Conservation (phyloP, 352 stramenopile species). For the Peronosclerospora sorghi region DNA sequence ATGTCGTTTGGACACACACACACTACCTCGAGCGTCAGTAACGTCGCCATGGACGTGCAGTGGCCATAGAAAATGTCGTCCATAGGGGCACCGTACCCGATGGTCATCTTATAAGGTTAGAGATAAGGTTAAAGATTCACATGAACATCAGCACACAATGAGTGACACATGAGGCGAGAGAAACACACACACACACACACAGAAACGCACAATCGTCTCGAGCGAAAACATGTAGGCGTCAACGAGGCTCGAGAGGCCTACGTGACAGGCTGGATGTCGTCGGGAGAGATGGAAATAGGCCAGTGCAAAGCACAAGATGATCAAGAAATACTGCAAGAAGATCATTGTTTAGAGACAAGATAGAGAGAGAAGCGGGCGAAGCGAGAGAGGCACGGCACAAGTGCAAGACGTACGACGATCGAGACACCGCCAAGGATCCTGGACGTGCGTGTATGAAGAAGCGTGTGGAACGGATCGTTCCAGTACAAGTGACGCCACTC, state of each 20-base stretch:
- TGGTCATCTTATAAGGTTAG: conserved; percentile 84
- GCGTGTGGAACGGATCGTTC: conserved; percentile 78
- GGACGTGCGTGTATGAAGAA: conserved; percentile 80
- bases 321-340: conserved; percentile 53
- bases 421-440: conserved; percentile 75
- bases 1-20: too few relatives aligned
- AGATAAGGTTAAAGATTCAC: too few relatives aligned
- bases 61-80: conserved; percentile 84
- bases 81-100: conserved; percentile 76
- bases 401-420: conserved; percentile 32
- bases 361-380: too few relatives aligned
- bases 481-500: conserved; percentile 80
- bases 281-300: conserved; percentile 61
- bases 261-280: conserved; percentile 50
- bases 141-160: too few relatives aligned
- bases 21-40: conserved; percentile 58
- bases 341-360: not conserved
- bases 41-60: conserved; percentile 63
- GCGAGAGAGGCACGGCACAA: too few relatives aligned
- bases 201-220: conserved; percentile 65
- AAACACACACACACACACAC: not conserved
- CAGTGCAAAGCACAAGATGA: conserved; percentile 76
- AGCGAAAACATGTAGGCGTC: conserved; percentile 83
- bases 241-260: conserved; percentile 62
- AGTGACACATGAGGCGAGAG: too few relatives aligned